These are phyloP conservation scores for Sordariomycetes sp. DNA, from an alignment of 2,329 filamentous ascomycete species.

Conservation along the genomic window DNA sequence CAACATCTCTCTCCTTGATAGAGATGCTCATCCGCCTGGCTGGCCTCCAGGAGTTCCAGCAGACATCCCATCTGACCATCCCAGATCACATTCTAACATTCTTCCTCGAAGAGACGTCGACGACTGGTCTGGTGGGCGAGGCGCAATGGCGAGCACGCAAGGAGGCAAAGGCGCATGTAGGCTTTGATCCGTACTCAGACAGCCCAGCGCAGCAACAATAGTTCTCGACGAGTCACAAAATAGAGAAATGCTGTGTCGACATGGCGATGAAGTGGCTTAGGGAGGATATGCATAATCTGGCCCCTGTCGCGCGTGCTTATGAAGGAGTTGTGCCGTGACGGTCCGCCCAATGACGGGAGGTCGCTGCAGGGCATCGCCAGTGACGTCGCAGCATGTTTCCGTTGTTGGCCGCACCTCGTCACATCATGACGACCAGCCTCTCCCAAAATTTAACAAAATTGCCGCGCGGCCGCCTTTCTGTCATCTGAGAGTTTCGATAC, in stretches of 20 bases:
- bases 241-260: no score
- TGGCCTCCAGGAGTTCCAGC: conserved; percentile 85
- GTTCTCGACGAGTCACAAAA: no score
- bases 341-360: background rate
- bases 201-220: no score
- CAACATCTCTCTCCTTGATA: conserved; percentile 60
- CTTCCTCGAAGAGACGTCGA: conserved; percentile 60
- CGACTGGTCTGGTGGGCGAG: conserved; percentile 37
- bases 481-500: no score
- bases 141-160: conserved; percentile 32
- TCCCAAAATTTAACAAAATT: no score
- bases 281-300: no score
- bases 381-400: background rate
- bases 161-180: conserved; percentile 38
- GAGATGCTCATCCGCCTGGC: conserved; percentile 83
- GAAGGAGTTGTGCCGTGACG: background rate
- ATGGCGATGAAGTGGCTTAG: no score
- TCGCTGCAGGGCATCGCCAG: no score
- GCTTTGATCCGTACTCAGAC: conserved; percentile 49
- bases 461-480: no score
- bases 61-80: conserved; percentile 80
- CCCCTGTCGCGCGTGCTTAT: no score
- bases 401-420: no score
- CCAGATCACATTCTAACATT: conserved; percentile 84
- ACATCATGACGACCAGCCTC: no score